phyloP scores from a whole-genome alignment of 805 yeast species.

The Saturnispora ahearnii region DNA sequence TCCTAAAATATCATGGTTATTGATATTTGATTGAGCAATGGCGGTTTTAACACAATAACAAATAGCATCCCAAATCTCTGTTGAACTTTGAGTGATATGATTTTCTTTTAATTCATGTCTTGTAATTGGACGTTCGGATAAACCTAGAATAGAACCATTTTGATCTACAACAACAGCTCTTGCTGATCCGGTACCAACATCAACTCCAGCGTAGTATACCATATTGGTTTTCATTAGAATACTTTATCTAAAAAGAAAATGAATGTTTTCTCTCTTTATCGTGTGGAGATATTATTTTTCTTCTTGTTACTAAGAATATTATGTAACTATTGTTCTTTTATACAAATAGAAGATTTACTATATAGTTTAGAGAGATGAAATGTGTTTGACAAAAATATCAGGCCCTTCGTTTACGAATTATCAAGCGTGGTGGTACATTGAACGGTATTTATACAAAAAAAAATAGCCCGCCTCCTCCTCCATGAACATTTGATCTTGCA shows the following conservation, averaged over 20 bases:
- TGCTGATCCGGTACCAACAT: slow-evolving; percentile 93
- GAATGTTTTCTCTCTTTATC: too few relatives aligned
- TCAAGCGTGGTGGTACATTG: too few relatives aligned
- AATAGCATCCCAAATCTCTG: slow-evolving; percentile 86
- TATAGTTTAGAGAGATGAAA: too few relatives aligned
- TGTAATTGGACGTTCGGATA: slow-evolving; percentile 71
- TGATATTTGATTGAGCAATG: slow-evolving; percentile 64
- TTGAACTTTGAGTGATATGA: slow-evolving; percentile 76
- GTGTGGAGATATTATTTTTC: too few relatives aligned
- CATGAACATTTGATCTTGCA: not conserved
- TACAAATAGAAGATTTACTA: too few relatives aligned
- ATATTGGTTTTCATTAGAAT: not conserved
- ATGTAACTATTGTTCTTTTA: too few relatives aligned
- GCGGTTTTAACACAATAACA: slow-evolving; percentile 74
- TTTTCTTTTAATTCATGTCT: slow-evolving; percentile 67
- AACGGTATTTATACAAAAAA: not conserved
- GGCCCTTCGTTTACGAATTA: too few relatives aligned
- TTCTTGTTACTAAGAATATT: too few relatives aligned
- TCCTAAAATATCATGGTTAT: slow-evolving; percentile 62
- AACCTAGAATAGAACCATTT: slow-evolving; percentile 68
- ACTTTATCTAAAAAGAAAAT: not conserved
- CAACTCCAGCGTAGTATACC: slow-evolving; percentile 32
- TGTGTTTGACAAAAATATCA: too few relatives aligned
- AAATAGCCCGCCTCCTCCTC: not conserved
- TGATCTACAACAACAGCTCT: slow-evolving; percentile 87